Conservation (phyloP, 1,284 basidiomycete genomes). For the Ceratobasidium sp. region DNA sequence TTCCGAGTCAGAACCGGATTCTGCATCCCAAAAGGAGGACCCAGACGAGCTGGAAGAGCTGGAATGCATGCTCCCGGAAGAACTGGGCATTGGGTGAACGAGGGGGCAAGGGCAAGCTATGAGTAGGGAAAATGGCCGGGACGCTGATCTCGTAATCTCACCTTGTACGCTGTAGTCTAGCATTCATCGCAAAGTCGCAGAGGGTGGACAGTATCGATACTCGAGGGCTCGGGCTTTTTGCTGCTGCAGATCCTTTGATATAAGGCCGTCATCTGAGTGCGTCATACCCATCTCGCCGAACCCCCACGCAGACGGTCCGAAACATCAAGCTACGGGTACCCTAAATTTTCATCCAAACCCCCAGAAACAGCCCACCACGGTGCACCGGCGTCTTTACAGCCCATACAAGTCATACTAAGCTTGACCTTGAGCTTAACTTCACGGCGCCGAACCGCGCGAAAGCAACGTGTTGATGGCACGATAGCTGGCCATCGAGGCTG, state of each 20-base stretch:
- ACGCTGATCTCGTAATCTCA: neutral
- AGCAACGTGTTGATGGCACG: slow-evolving; percentile 32
- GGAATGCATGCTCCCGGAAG: slow-evolving; percentile 18
- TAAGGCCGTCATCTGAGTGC: slow-evolving; percentile 8
- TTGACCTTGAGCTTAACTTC: slow-evolving; percentile 13
- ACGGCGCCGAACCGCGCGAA: slow-evolving; percentile 15
- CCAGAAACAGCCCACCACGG: neutral
- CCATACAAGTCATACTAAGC: neutral
- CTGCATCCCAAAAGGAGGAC: slow-evolving; percentile 25
- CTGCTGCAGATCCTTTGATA: slow-evolving; percentile 4
- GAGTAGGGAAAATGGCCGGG: too few species aligned
- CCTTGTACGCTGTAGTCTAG: neutral
- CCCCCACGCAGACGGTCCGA: slow-evolving; percentile 14
- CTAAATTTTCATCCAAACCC: slow-evolving; percentile 11
- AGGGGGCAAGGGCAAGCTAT: neutral
- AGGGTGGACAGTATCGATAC: neutral
- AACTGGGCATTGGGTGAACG: slow-evolving; percentile 3
- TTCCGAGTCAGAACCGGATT: slow-evolving; percentile 10
- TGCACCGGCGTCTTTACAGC: neutral
- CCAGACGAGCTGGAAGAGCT: slow-evolving; percentile 21
- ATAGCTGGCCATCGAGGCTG: slow-evolving; percentile 26
- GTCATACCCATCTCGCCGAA: slow-evolving; percentile 15
- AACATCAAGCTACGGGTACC: neutral
- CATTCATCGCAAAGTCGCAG: neutral
- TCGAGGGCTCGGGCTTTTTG: neutral